Base-by-base conservation (phyloP, 2,329 filamentous ascomycete genomes). In the Alternaria postmessia region DNA sequence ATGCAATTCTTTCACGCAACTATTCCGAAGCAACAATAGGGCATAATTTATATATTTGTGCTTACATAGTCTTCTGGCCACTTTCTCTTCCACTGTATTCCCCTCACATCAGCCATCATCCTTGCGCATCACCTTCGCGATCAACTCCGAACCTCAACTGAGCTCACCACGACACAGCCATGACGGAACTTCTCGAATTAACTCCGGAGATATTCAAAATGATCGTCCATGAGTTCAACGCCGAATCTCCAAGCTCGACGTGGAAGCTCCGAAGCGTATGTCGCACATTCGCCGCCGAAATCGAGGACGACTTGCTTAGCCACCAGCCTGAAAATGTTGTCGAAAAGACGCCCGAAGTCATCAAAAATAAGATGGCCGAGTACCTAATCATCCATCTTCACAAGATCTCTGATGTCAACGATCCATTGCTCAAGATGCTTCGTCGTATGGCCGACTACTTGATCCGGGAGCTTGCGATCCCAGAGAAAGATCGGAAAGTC, bases 251-350 rank as follows among this genome's bases (percentile, higher is more conserved):
- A 12, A 48, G 20, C 16, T 7, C 44, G 28, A 48, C 28, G 8
- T 48, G 18, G 44, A 48, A n/a, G 22, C 44, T 48, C 30, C 44
- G 44, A 34, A 16, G 44, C 28, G 44, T 34, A 9, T 48, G 44
- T 34, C 44, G 26, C 44, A 34, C 44, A 14, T 48, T 48, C 28
- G 44, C 44, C 8, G 28, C 7, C 12, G 28, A 48, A 22, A 48
- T 48, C 44, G 30, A 48, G 28, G 28, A 48, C 20, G 44, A 48
- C 12, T n/a, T 48, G 28, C 44, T 48, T 22, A 34, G 44, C 44
- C 22, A 48, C 16, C 44, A 48, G 18, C 7, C 7, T 12, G 14
- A 22, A 16, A 12, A 20, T 48, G 32, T 48, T 14, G 28, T 48
- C 28, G 12, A 32, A 7, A 6, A 22, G 11, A 48, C 24, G 28